Evolutionary conservation across 1,139 yeast genomes (phyloP), one percentile per base, ranked within the genome.

Genomic region (Pichia sp.): DNA sequence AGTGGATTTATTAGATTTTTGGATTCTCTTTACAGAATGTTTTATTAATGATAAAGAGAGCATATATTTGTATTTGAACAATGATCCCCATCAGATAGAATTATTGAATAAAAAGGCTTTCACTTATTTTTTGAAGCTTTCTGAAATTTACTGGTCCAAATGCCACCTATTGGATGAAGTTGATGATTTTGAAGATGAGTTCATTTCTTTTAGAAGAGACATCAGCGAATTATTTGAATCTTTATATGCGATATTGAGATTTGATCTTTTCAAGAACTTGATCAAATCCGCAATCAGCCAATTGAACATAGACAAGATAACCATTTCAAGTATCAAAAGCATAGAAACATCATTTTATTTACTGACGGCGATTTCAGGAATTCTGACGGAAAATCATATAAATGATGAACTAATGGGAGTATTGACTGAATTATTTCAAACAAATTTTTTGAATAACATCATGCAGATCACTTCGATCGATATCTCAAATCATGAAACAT

Each of bases 171-270:
- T 47, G 7, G 53, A 52, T 27, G 53, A 54, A 16, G 42, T 51
- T 5, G 62, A 57, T 47, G 64, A 50, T 23, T 58, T 46, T 43
- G 51, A 58, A 26, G 71, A 68, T 27, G 92, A 81, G 52, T 86
- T 88, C 57, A 63, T 66, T 23, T 73, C 78, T 29, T 90, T 79
- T 59, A 72, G 96, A 53, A 66, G 75, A 28, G 90, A 83, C 49
- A 82, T 85, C 8, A 75, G 83, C 2, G 97, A 90, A 55, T 69
- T 88, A 43, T 76, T 85, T 53, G 90, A 86, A 44, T 68, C 77
- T 1, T 64, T 82, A 3, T 85, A 82, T 64, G 76, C 87, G 1
- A 66, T 85, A 11, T 66, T 86, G 42, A 84, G 84, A 34, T 56
- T 67, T 5, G 69, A 74, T 2, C 65, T 87, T 41, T 77, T 79